Evolutionary conservation across 2,329 filamentous ascomycete species (phyloP).

Genomic region (Xylariales sp.): DNA sequence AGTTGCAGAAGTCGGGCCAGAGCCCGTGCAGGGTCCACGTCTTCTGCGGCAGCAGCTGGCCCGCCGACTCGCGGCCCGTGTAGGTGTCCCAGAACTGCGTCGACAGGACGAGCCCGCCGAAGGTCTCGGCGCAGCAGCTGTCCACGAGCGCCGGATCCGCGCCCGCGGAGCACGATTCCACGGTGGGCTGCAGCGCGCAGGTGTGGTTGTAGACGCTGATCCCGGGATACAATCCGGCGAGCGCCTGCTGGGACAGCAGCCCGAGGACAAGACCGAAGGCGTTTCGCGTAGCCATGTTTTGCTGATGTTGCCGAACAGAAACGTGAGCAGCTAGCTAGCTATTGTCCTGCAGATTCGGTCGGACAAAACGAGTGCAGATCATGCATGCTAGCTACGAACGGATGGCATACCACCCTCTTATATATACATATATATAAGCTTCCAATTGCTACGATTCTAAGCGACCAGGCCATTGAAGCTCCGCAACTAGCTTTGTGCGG

Average conservation of each 20-base stretch:
- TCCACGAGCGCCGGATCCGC: slow-evolving; percentile 45
- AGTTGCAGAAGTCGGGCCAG: slow-evolving; percentile 39
- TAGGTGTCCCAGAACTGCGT: slow-evolving; percentile 65
- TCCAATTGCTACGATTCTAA: no score
- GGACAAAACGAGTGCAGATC: no score
- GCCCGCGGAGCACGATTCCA: slow-evolving; percentile 44
- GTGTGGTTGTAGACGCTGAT: slow-evolving; percentile 52
- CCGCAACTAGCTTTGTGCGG: no score
- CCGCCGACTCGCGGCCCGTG: slow-evolving; percentile 53
- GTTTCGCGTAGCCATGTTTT: slow-evolving; percentile 1
- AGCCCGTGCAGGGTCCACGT: slow-evolving; percentile 51
- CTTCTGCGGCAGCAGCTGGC: slow-evolving; percentile 53
- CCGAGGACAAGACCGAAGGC: slow-evolving; percentile 13
- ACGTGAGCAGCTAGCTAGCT: neutral
- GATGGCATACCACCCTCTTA: no score
- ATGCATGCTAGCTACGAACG: no score
- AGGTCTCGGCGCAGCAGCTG: slow-evolving; percentile 62
- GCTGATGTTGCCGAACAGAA: neutral
- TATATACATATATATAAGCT: no score
- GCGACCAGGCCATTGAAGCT: no score
- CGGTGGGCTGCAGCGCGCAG: slow-evolving; percentile 38
- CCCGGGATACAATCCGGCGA: slow-evolving; percentile 35
- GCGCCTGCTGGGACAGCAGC: slow-evolving; percentile 20
- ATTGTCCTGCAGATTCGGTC: neutral
- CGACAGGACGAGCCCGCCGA: slow-evolving; percentile 54